Evolutionary conservation across 2,329 filamentous ascomycete genomes (phyloP).

Genomic region (Leptosphaerulina australis): DNA sequence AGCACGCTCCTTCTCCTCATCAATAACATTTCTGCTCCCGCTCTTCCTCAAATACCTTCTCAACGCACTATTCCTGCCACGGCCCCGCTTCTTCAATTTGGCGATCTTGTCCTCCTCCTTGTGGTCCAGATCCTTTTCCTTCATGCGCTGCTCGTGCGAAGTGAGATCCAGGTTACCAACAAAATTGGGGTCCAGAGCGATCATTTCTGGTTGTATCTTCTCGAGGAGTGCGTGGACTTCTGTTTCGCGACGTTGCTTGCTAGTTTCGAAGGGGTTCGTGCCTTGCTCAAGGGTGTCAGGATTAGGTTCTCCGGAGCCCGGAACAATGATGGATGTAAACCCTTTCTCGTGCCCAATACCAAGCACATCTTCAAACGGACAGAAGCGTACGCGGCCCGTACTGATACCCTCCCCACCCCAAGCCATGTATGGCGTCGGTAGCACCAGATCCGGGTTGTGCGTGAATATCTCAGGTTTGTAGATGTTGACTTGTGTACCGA

Average conservation of each 20-base stretch:
- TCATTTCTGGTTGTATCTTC: slow-evolving; percentile 97
- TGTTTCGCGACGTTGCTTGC: slow-evolving; percentile 87
- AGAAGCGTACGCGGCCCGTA: slow-evolving; percentile 86
- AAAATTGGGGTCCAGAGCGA: slow-evolving; percentile 89
- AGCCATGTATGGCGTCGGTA: slow-evolving; percentile 87
- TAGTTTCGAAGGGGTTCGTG: slow-evolving; percentile 88
- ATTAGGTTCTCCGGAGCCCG: slow-evolving; percentile 95
- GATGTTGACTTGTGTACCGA: slow-evolving; percentile 85
- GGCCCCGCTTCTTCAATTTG: slow-evolving; percentile 73
- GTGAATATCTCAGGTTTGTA: slow-evolving; percentile 86
- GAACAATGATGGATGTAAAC: slow-evolving; percentile 88
- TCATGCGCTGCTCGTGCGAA: slow-evolving; percentile 75
- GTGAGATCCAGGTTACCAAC: slow-evolving; percentile 86
- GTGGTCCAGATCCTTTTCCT: slow-evolving; percentile 79
- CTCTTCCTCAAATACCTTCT: slow-evolving; percentile 92
- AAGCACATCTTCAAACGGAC: slow-evolving; percentile 91
- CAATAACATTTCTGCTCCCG: slow-evolving; percentile 89
- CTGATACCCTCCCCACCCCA: slow-evolving; percentile 87
- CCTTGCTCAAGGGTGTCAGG: slow-evolving; percentile 84
- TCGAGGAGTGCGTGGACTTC: slow-evolving; percentile 91
- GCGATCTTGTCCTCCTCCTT: slow-evolving; percentile 65
- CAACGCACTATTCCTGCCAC: slow-evolving; percentile 88
- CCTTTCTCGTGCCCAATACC: slow-evolving; percentile 84
- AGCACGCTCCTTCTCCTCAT: slow-evolving; percentile 87
- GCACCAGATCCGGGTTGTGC: slow-evolving; percentile 73